Evolutionary conservation across 78 protist genomes (phyloP).

Genomic region (Planoprotostelium fungivorum): DNA sequence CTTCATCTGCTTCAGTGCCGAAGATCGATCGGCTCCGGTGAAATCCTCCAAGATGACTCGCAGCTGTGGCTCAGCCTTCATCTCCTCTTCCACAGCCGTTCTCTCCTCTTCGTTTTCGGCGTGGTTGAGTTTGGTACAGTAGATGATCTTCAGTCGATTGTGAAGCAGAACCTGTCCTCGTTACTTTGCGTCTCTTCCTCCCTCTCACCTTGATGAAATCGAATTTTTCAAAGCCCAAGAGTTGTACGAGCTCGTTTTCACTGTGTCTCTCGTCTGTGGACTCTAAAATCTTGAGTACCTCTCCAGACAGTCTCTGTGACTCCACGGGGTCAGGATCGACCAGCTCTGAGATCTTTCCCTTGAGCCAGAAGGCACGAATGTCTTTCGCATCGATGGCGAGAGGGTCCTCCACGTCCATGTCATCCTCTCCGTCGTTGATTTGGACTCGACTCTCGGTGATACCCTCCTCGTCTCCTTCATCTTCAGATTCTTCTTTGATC

Average conservation of each 20-base stretch:
- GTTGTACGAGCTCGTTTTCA: slow-evolving; percentile 77
- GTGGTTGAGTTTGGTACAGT: slow-evolving; percentile 67
- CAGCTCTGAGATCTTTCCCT: slow-evolving; percentile 44
- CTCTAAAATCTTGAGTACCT: slow-evolving; percentile 34
- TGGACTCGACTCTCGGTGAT: background rate
- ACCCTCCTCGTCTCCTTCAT: slow-evolving; percentile 9
- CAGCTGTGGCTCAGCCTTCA: slow-evolving; percentile 50
- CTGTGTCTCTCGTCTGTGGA: slow-evolving; percentile 23
- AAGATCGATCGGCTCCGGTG: slow-evolving; percentile 19
- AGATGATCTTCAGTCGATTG: slow-evolving; percentile 12
- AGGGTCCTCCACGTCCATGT: background rate
- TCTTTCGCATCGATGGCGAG: slow-evolving; percentile 17
- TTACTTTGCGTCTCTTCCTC: slow-evolving; percentile 18
- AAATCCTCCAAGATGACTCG: slow-evolving; percentile 29
- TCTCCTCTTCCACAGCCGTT: slow-evolving; percentile 56
- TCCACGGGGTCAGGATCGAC: slow-evolving; percentile 49
- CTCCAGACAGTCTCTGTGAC: slow-evolving; percentile 46
- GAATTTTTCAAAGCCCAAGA: slow-evolving; percentile 80
- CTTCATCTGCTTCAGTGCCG: background rate
- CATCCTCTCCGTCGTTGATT: background rate
- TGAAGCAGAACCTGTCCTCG: background rate
- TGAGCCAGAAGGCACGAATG: slow-evolving; percentile 80
- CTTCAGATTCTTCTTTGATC: background rate
- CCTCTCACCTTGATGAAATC: slow-evolving; percentile 69
- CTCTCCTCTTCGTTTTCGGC: slow-evolving; percentile 72